These are phyloP conservation scores for Phialophora expanda DNA, from an alignment of 2,329 filamentous ascomycete genomes.

Conservation along the genomic window DNA sequence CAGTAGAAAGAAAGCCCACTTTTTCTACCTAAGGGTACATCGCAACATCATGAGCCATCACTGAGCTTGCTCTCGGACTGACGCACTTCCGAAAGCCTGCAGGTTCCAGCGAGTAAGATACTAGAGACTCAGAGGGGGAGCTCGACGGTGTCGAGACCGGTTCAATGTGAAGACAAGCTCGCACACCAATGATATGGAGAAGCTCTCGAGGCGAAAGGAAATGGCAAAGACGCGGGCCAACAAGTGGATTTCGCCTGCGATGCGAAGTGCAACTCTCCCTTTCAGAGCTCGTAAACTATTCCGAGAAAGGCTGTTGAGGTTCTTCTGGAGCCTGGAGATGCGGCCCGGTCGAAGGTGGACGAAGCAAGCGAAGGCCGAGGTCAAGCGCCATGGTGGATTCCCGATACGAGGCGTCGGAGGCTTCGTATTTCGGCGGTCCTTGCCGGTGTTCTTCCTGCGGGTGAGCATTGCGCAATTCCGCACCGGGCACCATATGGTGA, in stretches of 20 bases:
- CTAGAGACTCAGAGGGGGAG: background rate
- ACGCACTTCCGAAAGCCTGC: constrained; percentile 2
- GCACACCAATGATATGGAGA: constrained; percentile 5
- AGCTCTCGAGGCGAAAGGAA: background rate
- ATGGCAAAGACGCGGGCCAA: background rate
- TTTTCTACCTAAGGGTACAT: background rate
- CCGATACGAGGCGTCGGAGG: background rate
- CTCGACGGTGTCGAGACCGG: constrained; percentile 7
- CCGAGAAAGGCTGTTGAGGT: constrained; percentile 3
- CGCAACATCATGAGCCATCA: constrained; percentile 6
- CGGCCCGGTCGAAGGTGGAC: background rate
- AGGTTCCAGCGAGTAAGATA: background rate
- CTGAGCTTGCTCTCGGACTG: constrained; percentile 12
- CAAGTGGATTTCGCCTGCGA: constrained; percentile 16
- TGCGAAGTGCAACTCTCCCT: constrained; percentile 1
- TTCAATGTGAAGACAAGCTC: constrained; percentile 1
- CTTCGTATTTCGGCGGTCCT: constrained; percentile 6
- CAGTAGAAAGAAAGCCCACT: background rate
- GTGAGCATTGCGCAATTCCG: constrained; percentile 12
- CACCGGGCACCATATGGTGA: background rate
- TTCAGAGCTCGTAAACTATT: constrained; percentile 21
- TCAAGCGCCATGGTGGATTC: background rate
- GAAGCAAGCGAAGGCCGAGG: constrained; percentile 11
- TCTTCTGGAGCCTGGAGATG: background rate
- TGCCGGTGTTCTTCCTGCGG: background rate